These are phyloP conservation scores for Periconia digitata DNA, from an alignment of 2,329 filamentous ascomycete species.

Conservation along the genomic window DNA sequence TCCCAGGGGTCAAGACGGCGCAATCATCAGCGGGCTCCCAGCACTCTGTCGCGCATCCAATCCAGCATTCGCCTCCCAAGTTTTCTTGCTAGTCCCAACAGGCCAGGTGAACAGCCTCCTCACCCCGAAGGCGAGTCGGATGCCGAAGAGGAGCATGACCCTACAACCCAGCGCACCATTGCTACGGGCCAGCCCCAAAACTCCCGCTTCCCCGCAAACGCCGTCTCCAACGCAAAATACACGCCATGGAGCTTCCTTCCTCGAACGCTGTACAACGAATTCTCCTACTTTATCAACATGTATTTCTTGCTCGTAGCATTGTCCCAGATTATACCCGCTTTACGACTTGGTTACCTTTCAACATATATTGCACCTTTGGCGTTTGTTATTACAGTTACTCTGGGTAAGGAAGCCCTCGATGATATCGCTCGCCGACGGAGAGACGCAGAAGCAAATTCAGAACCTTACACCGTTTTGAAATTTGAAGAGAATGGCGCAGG, in stretches of 20 bases:
- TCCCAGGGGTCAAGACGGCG: conserved; percentile 28
- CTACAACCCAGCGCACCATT: conserved; percentile 72
- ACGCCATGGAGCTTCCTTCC: conserved; percentile 93
- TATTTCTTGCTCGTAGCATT: conserved; percentile 95
- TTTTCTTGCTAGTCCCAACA: conserved; percentile 55
- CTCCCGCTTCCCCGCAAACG: conserved; percentile 81
- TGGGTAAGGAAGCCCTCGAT: conserved; percentile 94
- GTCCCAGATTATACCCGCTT: conserved; percentile 84
- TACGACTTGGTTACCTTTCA: conserved; percentile 90
- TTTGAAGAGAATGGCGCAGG: conserved; percentile 62
- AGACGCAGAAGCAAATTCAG: conserved; percentile 92
- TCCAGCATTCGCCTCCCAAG: conserved; percentile 65
- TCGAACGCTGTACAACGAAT: conserved; percentile 94
- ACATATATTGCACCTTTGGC: conserved; percentile 92
- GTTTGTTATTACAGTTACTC: conserved; percentile 87
- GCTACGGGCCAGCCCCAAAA: conserved; percentile 73
- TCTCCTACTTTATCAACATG: conserved; percentile 99
- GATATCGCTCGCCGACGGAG: conserved; percentile 83
- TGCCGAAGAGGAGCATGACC: conserved; percentile 52
- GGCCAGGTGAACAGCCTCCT: conserved; percentile 23
- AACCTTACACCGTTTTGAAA: conserved; percentile 76
- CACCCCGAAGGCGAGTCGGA: conserved; percentile 42
- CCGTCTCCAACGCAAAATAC: conserved; percentile 96
- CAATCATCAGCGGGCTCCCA: conserved; percentile 26
- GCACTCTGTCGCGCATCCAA: conserved; percentile 49